phyloP scores from a whole-genome alignment of 352 stramenopile genomes.

The Globisporangium recalcitrans region DNA sequence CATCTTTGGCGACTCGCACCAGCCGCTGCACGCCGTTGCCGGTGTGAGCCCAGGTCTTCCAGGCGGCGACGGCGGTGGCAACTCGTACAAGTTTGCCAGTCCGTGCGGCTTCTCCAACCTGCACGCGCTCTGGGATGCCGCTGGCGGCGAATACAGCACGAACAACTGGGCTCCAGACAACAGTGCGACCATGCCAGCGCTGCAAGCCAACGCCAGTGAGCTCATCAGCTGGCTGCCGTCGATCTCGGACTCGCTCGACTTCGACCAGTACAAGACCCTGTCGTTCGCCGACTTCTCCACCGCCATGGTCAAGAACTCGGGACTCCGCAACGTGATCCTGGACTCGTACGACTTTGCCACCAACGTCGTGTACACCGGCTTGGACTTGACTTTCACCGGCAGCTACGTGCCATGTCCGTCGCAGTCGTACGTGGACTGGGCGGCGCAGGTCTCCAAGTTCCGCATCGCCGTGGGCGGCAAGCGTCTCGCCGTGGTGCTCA shows the following conservation, averaged over 20 bases:
- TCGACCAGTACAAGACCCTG: slow-evolving; percentile 32
- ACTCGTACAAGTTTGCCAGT: slow-evolving; percentile 45
- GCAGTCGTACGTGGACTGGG: slow-evolving; percentile 29
- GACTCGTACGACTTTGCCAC: slow-evolving; percentile 42
- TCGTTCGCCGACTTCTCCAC: slow-evolving; percentile 32
- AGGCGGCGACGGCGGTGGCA: slow-evolving; percentile 47
- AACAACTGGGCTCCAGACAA: slow-evolving; percentile 44
- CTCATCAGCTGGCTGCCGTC: slow-evolving; percentile 33
- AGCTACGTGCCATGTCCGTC: slow-evolving; percentile 20
- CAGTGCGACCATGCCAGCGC: slow-evolving; percentile 13
- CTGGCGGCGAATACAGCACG: slow-evolving; percentile 38
- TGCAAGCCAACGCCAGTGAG: slow-evolving; percentile 38
- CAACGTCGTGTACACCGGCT: slow-evolving; percentile 30
- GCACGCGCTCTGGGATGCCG: slow-evolving; percentile 58
- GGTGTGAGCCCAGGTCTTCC: slow-evolving; percentile 44
- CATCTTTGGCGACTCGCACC: slow-evolving; percentile 59
- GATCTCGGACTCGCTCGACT: slow-evolving; percentile 32
- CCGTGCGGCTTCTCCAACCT: slow-evolving; percentile 56
- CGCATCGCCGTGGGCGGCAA: slow-evolving; percentile 43
- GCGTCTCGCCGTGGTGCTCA: slow-evolving; percentile 51
- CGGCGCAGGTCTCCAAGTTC: slow-evolving; percentile 31
- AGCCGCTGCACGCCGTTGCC: slow-evolving; percentile 50
- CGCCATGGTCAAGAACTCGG: slow-evolving; percentile 23
- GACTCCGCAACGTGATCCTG: slow-evolving; percentile 27
- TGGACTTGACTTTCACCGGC: slow-evolving; percentile 27